Evolutionary conservation across 2,329 filamentous ascomycete genomes (phyloP).

Genomic region (Fusarium odoratissimum): DNA sequence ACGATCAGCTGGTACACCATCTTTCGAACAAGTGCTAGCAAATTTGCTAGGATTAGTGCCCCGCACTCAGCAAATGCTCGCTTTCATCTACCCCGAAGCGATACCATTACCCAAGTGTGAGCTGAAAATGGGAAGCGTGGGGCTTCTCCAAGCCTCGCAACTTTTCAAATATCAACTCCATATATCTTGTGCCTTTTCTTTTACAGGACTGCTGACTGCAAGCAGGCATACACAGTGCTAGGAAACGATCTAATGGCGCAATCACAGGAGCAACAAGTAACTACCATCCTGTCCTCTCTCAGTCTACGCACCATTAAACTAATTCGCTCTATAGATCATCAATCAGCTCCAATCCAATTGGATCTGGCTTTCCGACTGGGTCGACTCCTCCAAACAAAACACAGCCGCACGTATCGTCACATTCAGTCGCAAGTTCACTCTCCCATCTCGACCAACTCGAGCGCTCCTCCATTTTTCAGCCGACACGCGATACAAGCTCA

Average conservation of each 20-base stretch:
- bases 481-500: neutral
- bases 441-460: neutral
- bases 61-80: neutral
- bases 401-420: neutral
- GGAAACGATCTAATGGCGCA: neutral
- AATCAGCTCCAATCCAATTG: neutral
- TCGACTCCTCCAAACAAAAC: neutral
- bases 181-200: fast-evolving
- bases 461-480: neutral
- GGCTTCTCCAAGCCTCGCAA: neutral
- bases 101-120: neutral
- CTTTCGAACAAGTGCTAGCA: neutral
- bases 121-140: too few species aligned
- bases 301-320: fast-evolving
- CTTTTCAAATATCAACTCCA: fast-evolving
- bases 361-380: neutral
- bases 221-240: fast-evolving
- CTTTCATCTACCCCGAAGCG: neutral
- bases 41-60: neutral
- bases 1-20: neutral
- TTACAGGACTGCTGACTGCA: neutral
- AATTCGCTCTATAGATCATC: fast-evolving
- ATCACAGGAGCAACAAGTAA: neutral
- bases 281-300: fast-evolving
- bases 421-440: neutral